phyloP scores from a whole-genome alignment of 2,329 filamentous ascomycete genomes.

The Fusarium irregulare region DNA sequence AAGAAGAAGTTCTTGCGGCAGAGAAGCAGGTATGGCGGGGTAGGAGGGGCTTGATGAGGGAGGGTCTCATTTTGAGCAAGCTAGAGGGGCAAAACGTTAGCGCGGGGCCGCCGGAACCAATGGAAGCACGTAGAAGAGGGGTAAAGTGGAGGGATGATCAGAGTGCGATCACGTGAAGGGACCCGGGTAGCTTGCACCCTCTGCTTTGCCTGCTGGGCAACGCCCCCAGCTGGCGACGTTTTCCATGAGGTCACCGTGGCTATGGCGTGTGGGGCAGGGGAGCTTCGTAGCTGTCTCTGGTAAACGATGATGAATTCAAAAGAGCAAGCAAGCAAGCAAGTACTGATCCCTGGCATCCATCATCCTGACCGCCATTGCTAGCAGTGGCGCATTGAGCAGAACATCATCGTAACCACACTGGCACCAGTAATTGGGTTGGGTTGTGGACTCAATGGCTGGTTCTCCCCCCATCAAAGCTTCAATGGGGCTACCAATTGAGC shows the following conservation, averaged over 20 bases:
- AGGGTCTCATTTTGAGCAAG: slow-evolving; percentile 58
- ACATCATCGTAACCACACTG: slow-evolving; percentile 9
- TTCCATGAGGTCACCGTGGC: slow-evolving; percentile 46
- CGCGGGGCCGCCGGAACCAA: slow-evolving; percentile 47
- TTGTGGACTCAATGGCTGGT: slow-evolving; percentile 31
- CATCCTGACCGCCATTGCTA: slow-evolving; percentile 36
- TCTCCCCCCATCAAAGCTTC: slow-evolving; percentile 31
- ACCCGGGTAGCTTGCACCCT: slow-evolving; percentile 32
- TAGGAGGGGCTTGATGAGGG: slow-evolving; percentile 60
- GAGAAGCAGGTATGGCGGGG: slow-evolving; percentile 58
- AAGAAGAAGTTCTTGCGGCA: slow-evolving; percentile 56
- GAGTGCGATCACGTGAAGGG: slow-evolving; percentile 48
- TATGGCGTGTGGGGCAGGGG: slow-evolving; percentile 33
- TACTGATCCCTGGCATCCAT: slow-evolving; percentile 10
- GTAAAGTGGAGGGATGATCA: slow-evolving; percentile 29
- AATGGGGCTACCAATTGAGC: slow-evolving; percentile 38
- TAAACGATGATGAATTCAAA: slow-evolving; percentile 27
- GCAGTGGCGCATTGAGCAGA: slow-evolving; percentile 14
- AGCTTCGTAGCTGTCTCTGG: slow-evolving; percentile 37
- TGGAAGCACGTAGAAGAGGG: slow-evolving; percentile 18
- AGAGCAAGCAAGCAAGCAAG: slow-evolving; percentile 20
- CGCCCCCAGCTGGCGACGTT: slow-evolving; percentile 5
- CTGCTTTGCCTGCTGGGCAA: slow-evolving; percentile 20
- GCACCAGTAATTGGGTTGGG: not conserved
- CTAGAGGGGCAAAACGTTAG: slow-evolving; percentile 58